Evolutionary conservation across 2,329 filamentous ascomycete genomes (phyloP), one percentile per base, ranked within the genome.

Genomic region (Fusarium sp.): DNA sequence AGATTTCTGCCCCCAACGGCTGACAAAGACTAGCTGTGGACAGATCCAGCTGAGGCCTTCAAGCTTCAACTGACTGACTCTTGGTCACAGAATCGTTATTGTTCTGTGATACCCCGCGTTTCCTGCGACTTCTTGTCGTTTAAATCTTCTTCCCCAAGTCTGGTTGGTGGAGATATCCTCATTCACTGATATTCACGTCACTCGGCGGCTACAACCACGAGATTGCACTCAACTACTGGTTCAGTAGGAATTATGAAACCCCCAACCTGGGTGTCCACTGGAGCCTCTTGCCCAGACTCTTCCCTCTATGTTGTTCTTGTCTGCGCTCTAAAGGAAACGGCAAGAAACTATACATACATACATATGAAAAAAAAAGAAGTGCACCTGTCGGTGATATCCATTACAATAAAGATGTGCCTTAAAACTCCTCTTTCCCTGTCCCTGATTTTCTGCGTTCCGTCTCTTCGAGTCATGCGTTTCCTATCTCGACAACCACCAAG

Each of bases 351-450:
- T 70, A 62, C 65, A 61, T 74, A 68, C 71, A 66, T 65, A 66
- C 59, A 72, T 61, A 59, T 66, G 56, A 57, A 65, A 66, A 67
- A 71, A 54, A 52, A 63, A 62, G 39, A 74, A 69, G 61, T 65
- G 57, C 61, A 70, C 56, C 60, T 40, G 41, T 59, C 50, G 60
- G 57, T 54, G 55, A 70, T 66, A 73, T 66, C 66, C 71, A 66
- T 74, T 75, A 67, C 69, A 73, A 76, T 58, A 58, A 75, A 71
- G 44, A 63, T 65, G 62, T 71, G 44, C 69, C 73, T 44, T 60
- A 57, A 73, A 66, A 54, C 46, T 44, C 66, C 58, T 50, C 60
- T 59, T 52, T 51, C 46, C 39, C 40, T 43, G 13, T 66, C 59
- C 63, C 44, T 39, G 39, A 18, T 52, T 69, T 64, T 66, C 50